Evolutionary conservation across 768 basidiomycete genomes (phyloP), one percentile per base, ranked within the genome.

Genomic region (Lactarius hengduanensis): DNA sequence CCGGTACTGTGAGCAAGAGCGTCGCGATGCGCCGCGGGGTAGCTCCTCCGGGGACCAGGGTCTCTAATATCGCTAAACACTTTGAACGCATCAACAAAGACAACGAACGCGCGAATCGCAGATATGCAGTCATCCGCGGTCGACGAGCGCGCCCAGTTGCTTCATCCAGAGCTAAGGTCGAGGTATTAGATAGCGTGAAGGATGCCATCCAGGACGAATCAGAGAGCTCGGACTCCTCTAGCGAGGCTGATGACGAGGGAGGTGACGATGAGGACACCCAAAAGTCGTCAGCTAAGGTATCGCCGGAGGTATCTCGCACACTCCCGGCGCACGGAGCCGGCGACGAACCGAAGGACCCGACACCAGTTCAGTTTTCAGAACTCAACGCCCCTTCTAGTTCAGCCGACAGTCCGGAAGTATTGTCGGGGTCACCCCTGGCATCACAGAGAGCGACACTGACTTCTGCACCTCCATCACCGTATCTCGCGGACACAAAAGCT

Each of bases 131-230:
- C 62, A 91, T 95, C 72, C 85, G 94, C 43, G 91, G 91, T 13
- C 89, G 87, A 69, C 86, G 90, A 55, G 91, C 93, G 22, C 89
- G 96, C 38, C 96, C 97, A 15, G 93, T 98, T 16, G 91, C 91
- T 22, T 89, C 89, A 30, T 90, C 95, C 18, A 85, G 88, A 55
- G 94, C 93, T 18, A 94, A 88, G 72, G 92, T 96, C 1, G 88
- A 95, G 73, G 84, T 97, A 38, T 82, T 97, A 30, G 89, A 92
- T 61, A 95, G 92, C 72, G 85, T 97, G 72, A 89, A 91, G 73
- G 95, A 97, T 72, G 96, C 92, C 1, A 91, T 97, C 73, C 83
- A 83, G 60, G 92, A 93, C 71, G 93, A 91, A 70, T 88, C 88
- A 26, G 90, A 91, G 59, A 82, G 81, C 65, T 88, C 87, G 3